Evolutionary conservation across 495 filamentous ascomycete species (phyloP), one percentile per base, ranked within the genome.

Genomic region (Lentithecium fluviatile): DNA sequence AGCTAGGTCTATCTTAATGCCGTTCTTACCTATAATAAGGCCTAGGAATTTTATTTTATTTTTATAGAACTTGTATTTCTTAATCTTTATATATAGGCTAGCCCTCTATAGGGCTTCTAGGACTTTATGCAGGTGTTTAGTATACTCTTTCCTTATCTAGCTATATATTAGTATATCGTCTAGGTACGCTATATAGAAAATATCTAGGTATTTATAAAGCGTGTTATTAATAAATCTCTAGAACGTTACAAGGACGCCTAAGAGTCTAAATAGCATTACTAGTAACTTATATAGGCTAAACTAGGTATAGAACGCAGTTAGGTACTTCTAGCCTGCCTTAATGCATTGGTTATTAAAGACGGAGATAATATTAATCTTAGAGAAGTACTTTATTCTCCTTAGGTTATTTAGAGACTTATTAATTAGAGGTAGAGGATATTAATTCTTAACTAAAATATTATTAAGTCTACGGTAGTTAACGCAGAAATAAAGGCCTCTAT

Each of bases 191-290:
- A n/a, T n/a, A n/a, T n/a, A n/a, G n/a, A n/a, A n/a, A n/a, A n/a
- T n/a, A 15, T 38, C 36, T 38, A 38, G 15, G 36, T 38, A 69
- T 13, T 43, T 10, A n/a, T 42, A 17, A 37, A 69, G 55, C n/a
- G 58, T 57, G 55, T 66, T 61, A 57, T 69, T 69, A 56, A 66
- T 65, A 58, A 57, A 66, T 17, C 53, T 36, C 55, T 69, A 55
- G 43, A 68, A 38, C 15, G 15, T 38, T 8, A 7, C 15, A 8
- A 38, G 36, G 8, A 15, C 36, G 15, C 15, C 15, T 38, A 38
- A 7, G 7, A 38, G 15, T 38, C 36, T 38, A 38, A 38, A 38
- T 38, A 38, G 36, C 15, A 38, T 38, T 38, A 38, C 36, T 38
- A 38, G 15, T 7, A 8, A 38, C 15, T 38, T 38, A 38, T 8